Evolutionary conservation across 306 rosid species (phyloP).

Genomic region (Fragaria nilgerrensis): DNA sequence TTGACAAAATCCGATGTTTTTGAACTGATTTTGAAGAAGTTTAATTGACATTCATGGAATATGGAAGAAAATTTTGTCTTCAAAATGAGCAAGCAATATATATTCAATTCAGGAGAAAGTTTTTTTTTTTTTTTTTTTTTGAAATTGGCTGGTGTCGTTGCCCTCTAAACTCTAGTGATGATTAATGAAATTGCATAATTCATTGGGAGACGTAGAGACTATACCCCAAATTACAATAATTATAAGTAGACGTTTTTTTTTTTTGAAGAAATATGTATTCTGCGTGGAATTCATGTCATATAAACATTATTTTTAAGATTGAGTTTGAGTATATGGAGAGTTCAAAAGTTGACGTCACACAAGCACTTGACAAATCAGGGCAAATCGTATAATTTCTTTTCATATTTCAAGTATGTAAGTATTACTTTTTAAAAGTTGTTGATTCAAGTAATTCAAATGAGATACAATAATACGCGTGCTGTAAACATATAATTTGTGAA

Average conservation of each 20-base stretch:
- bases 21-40: neutral
- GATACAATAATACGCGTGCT: neutral
- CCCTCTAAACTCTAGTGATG: too few relatives aligned
- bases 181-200: too few relatives aligned
- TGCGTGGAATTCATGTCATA: too few relatives aligned
- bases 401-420: neutral
- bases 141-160: too few relatives aligned
- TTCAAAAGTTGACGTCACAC: too few relatives aligned
- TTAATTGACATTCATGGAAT: neutral
- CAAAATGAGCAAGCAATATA: neutral
- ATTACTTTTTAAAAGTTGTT: too few relatives aligned
- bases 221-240: too few relatives aligned
- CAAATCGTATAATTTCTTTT: neutral
- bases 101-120: neutral
- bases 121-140: too few relatives aligned
- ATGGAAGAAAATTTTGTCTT: neutral
- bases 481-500: neutral
- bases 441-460: neutral
- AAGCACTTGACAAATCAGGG: too few relatives aligned
- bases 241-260: too few relatives aligned
- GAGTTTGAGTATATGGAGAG: neutral
- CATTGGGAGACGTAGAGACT: too few relatives aligned
- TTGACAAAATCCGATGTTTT: neutral
- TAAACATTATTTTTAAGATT: neutral
- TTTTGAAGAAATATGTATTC: neutral